Percentiles rank a stretch among this genome's conserved stretches.
phyloP scores from a whole-genome alignment of 768 basidiomycete species.

The Gymnopilus dilepis region DNA sequence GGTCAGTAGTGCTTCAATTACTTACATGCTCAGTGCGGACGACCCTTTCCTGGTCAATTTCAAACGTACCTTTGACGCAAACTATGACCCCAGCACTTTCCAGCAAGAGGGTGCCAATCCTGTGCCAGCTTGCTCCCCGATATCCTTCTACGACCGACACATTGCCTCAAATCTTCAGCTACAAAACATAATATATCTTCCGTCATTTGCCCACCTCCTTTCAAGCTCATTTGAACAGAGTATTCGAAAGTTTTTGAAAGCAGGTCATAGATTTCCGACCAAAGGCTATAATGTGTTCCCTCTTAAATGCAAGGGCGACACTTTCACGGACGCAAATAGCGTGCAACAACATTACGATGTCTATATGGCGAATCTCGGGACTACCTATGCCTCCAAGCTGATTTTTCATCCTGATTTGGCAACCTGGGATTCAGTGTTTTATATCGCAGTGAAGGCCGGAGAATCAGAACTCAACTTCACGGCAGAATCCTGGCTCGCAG shows the following conservation, averaged over 20 bases:
- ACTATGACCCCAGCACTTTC: neutral
- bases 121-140: neutral
- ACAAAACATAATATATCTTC: neutral
- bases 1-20: too few species aligned
- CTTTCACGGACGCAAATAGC: neutral
- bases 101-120: neutral
- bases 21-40: neutral
- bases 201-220: neutral
- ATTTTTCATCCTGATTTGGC: neutral
- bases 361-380: neutral
- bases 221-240: conserved; percentile 5
- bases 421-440: neutral
- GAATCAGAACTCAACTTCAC: neutral
- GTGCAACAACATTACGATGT: neutral
- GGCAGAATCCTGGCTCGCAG: neutral
- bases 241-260: neutral
- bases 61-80: neutral
- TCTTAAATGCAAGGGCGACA: neutral
- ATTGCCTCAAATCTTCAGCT: neutral
- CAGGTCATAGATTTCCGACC: neutral
- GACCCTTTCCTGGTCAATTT: neutral
- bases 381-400: neutral
- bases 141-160: conserved; percentile 17
- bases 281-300: neutral
- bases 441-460: neutral